Percentiles rank a stretch among this genome's conserved stretches.
Conservation (phyloP, 306 rosid species). For the Begonia fuchsioides region DNA sequence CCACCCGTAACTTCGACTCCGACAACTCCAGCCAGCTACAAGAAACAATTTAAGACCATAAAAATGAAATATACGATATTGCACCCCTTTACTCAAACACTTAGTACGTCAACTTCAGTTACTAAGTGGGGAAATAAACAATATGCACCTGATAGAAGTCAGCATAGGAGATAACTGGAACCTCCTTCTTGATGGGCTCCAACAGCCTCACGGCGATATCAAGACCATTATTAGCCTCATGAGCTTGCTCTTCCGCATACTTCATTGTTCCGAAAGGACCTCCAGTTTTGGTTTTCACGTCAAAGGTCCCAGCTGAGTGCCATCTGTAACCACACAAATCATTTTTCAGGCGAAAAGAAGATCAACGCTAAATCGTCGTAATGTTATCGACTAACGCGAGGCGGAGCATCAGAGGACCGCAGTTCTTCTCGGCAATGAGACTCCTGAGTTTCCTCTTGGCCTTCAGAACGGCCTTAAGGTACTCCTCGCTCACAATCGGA, state of each 20-base stretch:
- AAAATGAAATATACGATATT: not conserved
- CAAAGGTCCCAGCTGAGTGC: slow-evolving; percentile 96
- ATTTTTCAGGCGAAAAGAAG: not conserved
- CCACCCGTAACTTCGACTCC: slow-evolving; percentile 95
- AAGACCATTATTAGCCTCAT: slow-evolving; percentile 75
- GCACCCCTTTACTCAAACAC: no score
- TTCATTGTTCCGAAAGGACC: slow-evolving; percentile 94
- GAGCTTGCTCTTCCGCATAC: slow-evolving; percentile 42
- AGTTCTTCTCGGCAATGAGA: slow-evolving; percentile 73
- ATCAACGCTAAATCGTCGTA: not conserved
- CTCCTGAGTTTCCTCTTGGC: slow-evolving; percentile 91
- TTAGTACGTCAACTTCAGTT: no score
- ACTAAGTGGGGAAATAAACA: no score
- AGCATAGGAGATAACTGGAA: slow-evolving; percentile 57
- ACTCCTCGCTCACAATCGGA: slow-evolving; percentile 73
- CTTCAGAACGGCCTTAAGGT: slow-evolving; percentile 64
- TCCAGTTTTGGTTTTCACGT: slow-evolving; percentile 49
- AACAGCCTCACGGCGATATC: slow-evolving; percentile 81
- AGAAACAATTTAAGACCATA: not conserved
- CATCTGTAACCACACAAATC: slow-evolving; percentile 32
- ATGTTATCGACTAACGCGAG: slow-evolving; percentile 37
- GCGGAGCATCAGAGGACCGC: slow-evolving; percentile 87
- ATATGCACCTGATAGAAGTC: slow-evolving; percentile 75
- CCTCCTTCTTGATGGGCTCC: slow-evolving; percentile 80
- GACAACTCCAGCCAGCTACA: slow-evolving; percentile 79